Base-by-base conservation (phyloP, 2,329 filamentous ascomycete species). In the Celoporthe dispersa region DNA sequence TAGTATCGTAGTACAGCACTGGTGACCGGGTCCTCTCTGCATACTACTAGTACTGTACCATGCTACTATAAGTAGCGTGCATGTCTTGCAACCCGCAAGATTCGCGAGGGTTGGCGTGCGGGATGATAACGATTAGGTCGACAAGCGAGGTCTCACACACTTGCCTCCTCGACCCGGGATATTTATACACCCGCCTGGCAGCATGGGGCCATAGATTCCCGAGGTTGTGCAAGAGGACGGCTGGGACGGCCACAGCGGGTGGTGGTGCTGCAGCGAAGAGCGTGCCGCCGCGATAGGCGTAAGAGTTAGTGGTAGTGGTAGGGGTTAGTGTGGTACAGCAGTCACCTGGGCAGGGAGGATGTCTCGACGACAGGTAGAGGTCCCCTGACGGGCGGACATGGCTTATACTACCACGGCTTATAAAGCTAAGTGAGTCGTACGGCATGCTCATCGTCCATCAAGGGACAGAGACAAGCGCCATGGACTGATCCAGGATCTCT, bases 151-250 rank as follows among this genome's bases (percentile, higher is more conserved):
- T 68, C 61, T 53, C 39, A 70, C 41, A 48, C 41, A 22, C 19
- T 22, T 16, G 41, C 19, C 53, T 39, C 37, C 51, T n/a, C 25
- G 19, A 59, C 4, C 33, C 64, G 37, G 60, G 60, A 70, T 65
- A 68, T 41, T 51, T 28, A 48, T 62, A 62, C 62, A 64, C 44
- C 41, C 7, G 33, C 66, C 44, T 65, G 48, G n/a, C 69, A 68
- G 35, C 69, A 68, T 65, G 44, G 62, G 65, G n/a, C 60, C 39
- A 62, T n/a, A 68, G 67, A 37, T 57, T 68, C 41, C 69, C 69
- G 66, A 68, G 48, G 66, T 44, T 33, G 63, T 62, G 51, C 37
- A 33, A 65, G 48, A 39, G 28, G 51, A 41, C 35, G 57, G 55
- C 64, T 67, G 68, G 39, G 35, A 48, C 64, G 64, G 59, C 59